Evolutionary conservation across 1,284 basidiomycete species (phyloP).

Genomic region (Apiotrichum laibachii): DNA sequence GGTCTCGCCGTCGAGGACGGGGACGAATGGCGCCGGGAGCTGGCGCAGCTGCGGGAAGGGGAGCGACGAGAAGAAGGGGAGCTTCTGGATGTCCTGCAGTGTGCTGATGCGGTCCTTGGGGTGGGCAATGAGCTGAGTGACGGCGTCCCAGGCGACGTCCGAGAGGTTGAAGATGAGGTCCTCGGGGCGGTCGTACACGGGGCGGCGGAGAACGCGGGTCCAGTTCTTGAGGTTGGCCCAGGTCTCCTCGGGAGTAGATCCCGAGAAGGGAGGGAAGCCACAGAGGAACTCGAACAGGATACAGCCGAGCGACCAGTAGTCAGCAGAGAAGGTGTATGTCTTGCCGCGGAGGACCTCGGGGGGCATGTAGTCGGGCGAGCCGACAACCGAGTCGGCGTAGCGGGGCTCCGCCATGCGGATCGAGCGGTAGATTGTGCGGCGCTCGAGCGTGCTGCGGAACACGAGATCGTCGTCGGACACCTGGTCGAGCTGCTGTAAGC

Average conservation of each 20-base stretch:
- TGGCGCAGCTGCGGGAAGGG: slow-evolving; percentile 76
- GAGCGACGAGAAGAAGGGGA: slow-evolving; percentile 79
- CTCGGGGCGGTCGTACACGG: slow-evolving; percentile 92
- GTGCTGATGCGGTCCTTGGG: slow-evolving; percentile 75
- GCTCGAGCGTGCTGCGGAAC: slow-evolving; percentile 88
- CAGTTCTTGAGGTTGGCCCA: slow-evolving; percentile 99
- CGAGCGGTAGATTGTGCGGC: slow-evolving; percentile 90
- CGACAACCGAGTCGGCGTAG: slow-evolving; percentile 96
- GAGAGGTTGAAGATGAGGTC: slow-evolving; percentile 96
- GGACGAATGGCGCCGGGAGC: slow-evolving; percentile 87
- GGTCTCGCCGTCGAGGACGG: slow-evolving; percentile 88
- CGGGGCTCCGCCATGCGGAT: slow-evolving; percentile 87
- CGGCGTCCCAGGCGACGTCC: slow-evolving; percentile 93
- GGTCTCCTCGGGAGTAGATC: slow-evolving; percentile 92
- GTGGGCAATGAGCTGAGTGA: slow-evolving; percentile 73
- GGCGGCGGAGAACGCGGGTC: slow-evolving; percentile 83
- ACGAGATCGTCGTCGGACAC: slow-evolving; percentile 92
- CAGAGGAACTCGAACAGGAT: slow-evolving; percentile 96
- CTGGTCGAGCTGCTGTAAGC: slow-evolving; percentile 71
- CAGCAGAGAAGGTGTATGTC: slow-evolving; percentile 91
- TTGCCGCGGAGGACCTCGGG: slow-evolving; percentile 89
- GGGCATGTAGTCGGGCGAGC: slow-evolving; percentile 85
- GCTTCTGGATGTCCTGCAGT: slow-evolving; percentile 67
- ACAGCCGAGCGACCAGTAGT: slow-evolving; percentile 98
- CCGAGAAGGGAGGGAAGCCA: slow-evolving; percentile 97